Evolutionary conservation across 2,329 filamentous ascomycete species (phyloP), one percentile per base, ranked within the genome.

Genomic region (Sclerotinia borealis): DNA sequence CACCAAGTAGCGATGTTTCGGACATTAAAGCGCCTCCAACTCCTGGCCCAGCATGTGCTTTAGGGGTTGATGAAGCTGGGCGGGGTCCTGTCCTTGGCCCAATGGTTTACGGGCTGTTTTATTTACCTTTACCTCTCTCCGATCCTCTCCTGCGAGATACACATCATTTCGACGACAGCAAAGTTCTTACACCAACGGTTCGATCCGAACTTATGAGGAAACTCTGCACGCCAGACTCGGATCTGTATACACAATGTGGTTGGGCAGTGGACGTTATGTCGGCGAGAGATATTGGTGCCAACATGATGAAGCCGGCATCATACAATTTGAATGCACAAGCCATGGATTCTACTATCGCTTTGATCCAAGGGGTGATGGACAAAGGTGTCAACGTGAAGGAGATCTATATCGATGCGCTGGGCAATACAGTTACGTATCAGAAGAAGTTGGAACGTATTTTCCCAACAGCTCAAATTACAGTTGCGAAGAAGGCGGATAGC

Each of bases 311-410:
- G 58, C 73, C 74, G 9, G 79, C 80, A 10, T 75, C 80, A 4
- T 96, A 97, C 78, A 99, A 99, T 75, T 85, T 99, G 68, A 99
- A 99, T 75, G 92, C 92, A 5, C 95, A 99, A 77, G 93, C 93
- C 22, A 89, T 95, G 85, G 93, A 96, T 76, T 91, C 93, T 4
- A 98, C 93, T 0, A 85, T 96, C 29, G 84, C 85, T 45, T 81
- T 99, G 59, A 93, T 98, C 72, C 81, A 85, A 62, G 87, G 86
- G 41, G 90, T 96, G 4, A 82, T 95, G 41, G 86, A 85, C 10
- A 81, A 82, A 25, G 91, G 91, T 41, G 90, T 98, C 66, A 92
- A 96, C 75, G 81, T 98, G 5, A 84, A 81, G 63, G 91, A 97
- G 76, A 90, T 99, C 59, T 99, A 92, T 75, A 93, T 99, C 74